These are phyloP conservation scores for Withania somnifera DNA, from an alignment of 305 asterid species.

Conservation along the genomic window DNA sequence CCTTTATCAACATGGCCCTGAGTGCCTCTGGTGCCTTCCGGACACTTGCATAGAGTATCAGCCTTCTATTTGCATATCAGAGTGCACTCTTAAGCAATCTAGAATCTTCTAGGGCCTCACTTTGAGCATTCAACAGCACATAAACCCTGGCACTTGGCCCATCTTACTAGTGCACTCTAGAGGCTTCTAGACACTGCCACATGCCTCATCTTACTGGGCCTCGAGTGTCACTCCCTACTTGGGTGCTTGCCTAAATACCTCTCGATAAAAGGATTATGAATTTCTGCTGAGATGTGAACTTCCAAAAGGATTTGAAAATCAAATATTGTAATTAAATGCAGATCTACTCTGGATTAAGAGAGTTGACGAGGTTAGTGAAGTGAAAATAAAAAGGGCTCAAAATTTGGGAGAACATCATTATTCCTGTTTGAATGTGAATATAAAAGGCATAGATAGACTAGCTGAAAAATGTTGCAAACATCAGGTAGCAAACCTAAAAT, in stretches of 20 bases:
- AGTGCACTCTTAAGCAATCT: no score
- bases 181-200: neutral
- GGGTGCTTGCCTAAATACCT: neutral
- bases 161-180: neutral
- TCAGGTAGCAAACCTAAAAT: neutral
- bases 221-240: neutral
- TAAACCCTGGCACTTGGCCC: neutral
- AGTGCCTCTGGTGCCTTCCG: neutral
- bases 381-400: neutral
- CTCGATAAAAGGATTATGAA: neutral
- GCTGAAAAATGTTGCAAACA: neutral
- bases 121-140: no score
- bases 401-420: neutral
- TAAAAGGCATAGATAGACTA: neutral
- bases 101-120: no score
- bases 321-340: neutral
- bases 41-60: neutral
- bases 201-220: neutral
- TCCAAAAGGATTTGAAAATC: neutral
- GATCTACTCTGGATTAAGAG: neutral
- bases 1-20: neutral
- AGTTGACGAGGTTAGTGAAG: neutral
- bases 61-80: neutral
- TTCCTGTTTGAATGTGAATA: neutral
- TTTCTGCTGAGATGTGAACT: neutral